A percentile compares a stretch with the other conserved stretches of the same genome.
Evolutionary conservation across 2,329 filamentous ascomycete genomes (phyloP).

Genomic region (Chalaropsis ovoidea): DNA sequence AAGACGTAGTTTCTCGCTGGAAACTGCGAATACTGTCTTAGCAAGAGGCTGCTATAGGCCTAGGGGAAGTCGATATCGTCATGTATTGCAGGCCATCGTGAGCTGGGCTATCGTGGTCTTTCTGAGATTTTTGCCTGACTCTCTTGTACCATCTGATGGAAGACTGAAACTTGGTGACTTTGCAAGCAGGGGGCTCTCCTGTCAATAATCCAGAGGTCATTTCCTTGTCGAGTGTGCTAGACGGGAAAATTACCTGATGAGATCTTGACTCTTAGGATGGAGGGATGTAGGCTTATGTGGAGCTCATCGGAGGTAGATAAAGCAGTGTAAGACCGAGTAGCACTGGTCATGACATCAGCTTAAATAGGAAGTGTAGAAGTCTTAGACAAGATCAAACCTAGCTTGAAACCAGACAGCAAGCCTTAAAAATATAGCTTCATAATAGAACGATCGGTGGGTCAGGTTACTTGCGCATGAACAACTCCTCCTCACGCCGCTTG

Average conservation of each 20-base stretch:
- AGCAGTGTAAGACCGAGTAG: not conserved
- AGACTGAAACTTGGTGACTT: not conserved
- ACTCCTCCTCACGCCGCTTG: not conserved
- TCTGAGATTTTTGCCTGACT: not conserved
- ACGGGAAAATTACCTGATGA: not conserved
- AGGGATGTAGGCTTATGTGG: not conserved
- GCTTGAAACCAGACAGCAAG: not conserved
- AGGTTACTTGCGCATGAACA: not conserved
- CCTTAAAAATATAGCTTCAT: not conserved
- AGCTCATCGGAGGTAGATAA: not conserved
- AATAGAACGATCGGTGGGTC: not conserved
- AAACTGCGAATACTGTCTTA: not conserved
- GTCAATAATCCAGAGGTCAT: not conserved
- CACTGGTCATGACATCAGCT: no score
- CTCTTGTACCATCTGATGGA: not conserved
- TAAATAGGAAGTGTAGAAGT: not conserved
- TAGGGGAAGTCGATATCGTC: no score
- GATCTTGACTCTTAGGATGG: not conserved
- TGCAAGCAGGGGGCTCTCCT: not conserved
- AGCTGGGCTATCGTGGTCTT: not conserved
- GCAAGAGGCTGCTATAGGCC: no score
- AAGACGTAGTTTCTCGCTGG: not conserved
- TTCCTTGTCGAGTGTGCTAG: not conserved
- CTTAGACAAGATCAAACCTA: not conserved
- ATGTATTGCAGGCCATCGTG: not conserved